phyloP scores from a whole-genome alignment of 2,329 filamentous ascomycete genomes.

The Tolypocladium ovalisporum region DNA sequence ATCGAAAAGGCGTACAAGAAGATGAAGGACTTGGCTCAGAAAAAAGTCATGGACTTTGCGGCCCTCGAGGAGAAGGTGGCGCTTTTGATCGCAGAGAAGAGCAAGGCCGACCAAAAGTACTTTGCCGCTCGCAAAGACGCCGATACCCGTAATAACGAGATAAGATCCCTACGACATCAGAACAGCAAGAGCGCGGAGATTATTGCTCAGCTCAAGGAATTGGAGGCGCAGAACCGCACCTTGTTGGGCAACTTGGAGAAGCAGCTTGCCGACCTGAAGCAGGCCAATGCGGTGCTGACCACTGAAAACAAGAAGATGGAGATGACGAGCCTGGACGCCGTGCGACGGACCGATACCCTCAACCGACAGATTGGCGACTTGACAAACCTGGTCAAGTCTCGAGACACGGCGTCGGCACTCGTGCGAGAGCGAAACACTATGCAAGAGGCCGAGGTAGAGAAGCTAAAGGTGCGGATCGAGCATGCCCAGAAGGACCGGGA shows the following conservation, averaged over 20 bases:
- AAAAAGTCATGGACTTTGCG: constrained; percentile 72
- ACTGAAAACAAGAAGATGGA: constrained; percentile 68
- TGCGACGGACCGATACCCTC: constrained; percentile 58
- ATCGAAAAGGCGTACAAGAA: constrained; percentile 90
- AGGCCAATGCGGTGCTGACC: constrained; percentile 60
- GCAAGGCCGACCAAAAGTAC: constrained; percentile 95
- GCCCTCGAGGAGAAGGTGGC: constrained; percentile 68
- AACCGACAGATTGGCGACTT: constrained; percentile 69
- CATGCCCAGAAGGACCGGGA: constrained; percentile 76
- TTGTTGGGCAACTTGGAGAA: constrained; percentile 81
- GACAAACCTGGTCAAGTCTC: constrained; percentile 60
- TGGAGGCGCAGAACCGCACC: constrained; percentile 65
- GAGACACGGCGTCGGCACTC: constrained; percentile 50
- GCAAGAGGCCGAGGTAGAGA: constrained; percentile 67
- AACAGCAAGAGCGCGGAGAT: constrained; percentile 89
- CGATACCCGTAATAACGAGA: constrained; percentile 72
- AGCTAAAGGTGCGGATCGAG: constrained; percentile 65
- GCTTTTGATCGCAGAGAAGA: constrained; percentile 73
- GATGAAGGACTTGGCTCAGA: constrained; percentile 71
- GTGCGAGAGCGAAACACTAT: constrained; percentile 47
- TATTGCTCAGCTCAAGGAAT: constrained; percentile 84
- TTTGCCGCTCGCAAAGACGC: constrained; percentile 93
- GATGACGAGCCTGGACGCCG: constrained; percentile 57
- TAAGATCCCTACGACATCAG: constrained; percentile 67
- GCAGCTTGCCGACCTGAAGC: constrained; percentile 73